Evolutionary conservation across 192 early-diverging fungal genomes (phyloP).

Genomic region (Podila epicladia): DNA sequence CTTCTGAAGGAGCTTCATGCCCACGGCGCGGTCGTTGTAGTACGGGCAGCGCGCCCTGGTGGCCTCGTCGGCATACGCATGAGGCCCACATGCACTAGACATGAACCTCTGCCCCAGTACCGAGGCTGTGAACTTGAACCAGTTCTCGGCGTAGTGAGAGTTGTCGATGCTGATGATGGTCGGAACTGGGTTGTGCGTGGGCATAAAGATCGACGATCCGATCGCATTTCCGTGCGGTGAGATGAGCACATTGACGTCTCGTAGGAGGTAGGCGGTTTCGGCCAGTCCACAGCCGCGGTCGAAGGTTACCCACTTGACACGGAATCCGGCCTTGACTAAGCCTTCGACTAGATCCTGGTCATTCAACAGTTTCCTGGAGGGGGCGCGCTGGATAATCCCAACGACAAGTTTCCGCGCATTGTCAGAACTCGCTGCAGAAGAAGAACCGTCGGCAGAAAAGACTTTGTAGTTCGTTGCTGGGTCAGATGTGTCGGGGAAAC

Average conservation of each 20-base stretch:
- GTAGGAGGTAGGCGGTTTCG: slow-evolving; percentile 35
- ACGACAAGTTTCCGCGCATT: slow-evolving; percentile 23
- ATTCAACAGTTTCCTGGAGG: slow-evolving; percentile 27
- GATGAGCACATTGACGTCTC: slow-evolving; percentile 32
- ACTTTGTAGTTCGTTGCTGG: neutral
- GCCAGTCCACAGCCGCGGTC: slow-evolving; percentile 44
- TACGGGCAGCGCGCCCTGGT: slow-evolving; percentile 15
- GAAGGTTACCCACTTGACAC: slow-evolving; percentile 45
- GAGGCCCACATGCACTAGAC: slow-evolving; percentile 11
- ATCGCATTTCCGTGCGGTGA: slow-evolving; percentile 36
- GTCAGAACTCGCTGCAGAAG: neutral
- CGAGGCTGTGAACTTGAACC: slow-evolving; percentile 30
- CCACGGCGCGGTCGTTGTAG: slow-evolving; percentile 1
- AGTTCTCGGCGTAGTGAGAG: slow-evolving; percentile 16
- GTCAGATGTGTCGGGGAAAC: neutral
- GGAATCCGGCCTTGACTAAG: slow-evolving; percentile 25
- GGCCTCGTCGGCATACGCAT: slow-evolving; percentile 10
- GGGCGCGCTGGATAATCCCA: slow-evolving; percentile 34
- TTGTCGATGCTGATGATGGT: slow-evolving; percentile 29
- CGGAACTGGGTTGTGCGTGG: slow-evolving; percentile 13
- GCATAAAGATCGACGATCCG: slow-evolving; percentile 42
- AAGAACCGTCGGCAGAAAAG: neutral
- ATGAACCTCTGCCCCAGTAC: slow-evolving; percentile 29
- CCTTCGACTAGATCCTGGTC: slow-evolving; percentile 23
- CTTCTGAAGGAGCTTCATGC: neutral